Percentiles rank a stretch among this genome's conserved stretches.
phyloP scores from a whole-genome alignment of 176 grass and related monocot species.

The Ensete glaucum region DNA sequence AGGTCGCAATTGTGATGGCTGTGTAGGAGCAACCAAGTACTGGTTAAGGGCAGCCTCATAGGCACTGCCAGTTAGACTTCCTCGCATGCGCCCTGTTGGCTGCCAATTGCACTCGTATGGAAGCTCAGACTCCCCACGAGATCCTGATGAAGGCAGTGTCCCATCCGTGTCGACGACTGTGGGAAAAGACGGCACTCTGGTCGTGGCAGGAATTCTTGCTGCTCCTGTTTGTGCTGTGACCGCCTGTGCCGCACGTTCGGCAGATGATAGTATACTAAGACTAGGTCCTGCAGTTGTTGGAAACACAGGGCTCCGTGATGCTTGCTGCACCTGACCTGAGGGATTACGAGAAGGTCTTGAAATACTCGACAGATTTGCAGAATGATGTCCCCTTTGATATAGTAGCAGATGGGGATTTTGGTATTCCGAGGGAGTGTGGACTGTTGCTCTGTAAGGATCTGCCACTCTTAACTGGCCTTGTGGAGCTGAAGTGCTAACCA shows the following conservation, averaged over 20 bases:
- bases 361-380: neutral
- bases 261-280: neutral
- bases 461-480: conserved; percentile 32
- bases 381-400: conserved; percentile 16
- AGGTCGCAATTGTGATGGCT: conserved; percentile 7
- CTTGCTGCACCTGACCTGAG: conserved; percentile 5
- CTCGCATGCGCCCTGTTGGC: conserved; percentile 69
- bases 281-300: neutral
- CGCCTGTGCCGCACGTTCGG: neutral
- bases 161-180: neutral
- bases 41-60: conserved; percentile 49
- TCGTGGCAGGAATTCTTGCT: neutral
- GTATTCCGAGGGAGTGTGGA: conserved; percentile 6
- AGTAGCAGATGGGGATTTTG: conserved; percentile 11
- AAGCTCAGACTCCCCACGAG: conserved; percentile 19
- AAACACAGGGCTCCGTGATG: neutral
- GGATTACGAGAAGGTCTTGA: neutral
- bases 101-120: conserved; percentile 59
- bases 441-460: conserved; percentile 21
- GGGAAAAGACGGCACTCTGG: conserved; percentile 3
- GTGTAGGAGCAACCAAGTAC: conserved; percentile 25
- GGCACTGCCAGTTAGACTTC: conserved; percentile 72
- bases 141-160: conserved; percentile 9
- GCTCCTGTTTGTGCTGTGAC: neutral
- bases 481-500: conserved; percentile 6